Base-by-base conservation (phyloP, 441 rosid species). In the Aquilaria agallochum region DNA sequence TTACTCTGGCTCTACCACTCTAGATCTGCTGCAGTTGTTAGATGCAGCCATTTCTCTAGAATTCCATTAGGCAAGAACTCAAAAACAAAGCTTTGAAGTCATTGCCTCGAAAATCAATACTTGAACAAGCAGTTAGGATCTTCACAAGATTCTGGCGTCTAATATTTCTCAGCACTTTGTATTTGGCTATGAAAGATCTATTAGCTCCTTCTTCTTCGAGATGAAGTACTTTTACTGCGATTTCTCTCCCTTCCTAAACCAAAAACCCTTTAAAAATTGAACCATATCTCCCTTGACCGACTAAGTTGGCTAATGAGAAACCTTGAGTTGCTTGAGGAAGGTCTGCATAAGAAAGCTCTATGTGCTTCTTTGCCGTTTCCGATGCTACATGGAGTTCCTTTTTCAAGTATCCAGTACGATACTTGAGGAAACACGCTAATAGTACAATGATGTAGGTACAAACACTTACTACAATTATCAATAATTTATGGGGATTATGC, bases 61-160 rank as follows among this genome's bases (percentile, higher is more conserved):
- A 62, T 78, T 9, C 74, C 76, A 14, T 78, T 74, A 3, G 30
- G 65, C 77, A 72, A 66, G 59, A 58, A 74, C 33, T 66, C 68
- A 44, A 59, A 70, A 5, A 74, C 7, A 77, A 31, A 50, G 78
- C 78, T 62, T 71, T 74, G 57, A 78, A 78, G 45, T 68, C 74
- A n/a, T 58, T 67, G 13, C 75, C 72, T 30, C 47, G 46, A 46
- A 45, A 60, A 65, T 78, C 83, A 2, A 70, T 7, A 36, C 69
- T 69, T 4, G 71, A 59, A 11, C 77, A 74, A 8, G 59, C 50
- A 11, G 73, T 60, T 2, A 69, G 3, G 32, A 72, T 56, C 51
- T 60, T 72, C 2, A 74, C 68, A 40, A 74, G 75, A 69, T 72
- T 78, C 6, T 71, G 15, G 15, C 15, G 15, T 15, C 15, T 15